Evolutionary conservation across 768 basidiomycete species (phyloP), one percentile per base, ranked within the genome.

Genomic region (Mycena chlorophos): DNA sequence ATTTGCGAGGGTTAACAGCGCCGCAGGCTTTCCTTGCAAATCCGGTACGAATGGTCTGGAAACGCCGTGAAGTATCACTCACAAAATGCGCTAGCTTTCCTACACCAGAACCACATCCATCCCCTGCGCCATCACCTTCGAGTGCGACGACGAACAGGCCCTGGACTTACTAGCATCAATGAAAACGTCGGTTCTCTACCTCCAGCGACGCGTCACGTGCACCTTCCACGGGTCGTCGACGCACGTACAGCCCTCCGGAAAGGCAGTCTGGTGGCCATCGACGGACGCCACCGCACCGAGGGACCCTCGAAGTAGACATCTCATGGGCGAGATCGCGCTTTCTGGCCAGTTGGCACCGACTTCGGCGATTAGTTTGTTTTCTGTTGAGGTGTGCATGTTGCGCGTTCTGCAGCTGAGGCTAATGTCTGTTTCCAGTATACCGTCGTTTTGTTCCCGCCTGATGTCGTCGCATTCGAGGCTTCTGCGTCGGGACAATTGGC

Each of bases 241-340:
- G 14, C 12, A 52, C 2, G 23, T 55, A 38, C 45, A 14, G 14
- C 38, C 47, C 1, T 60, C 51, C 17, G 58, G 58, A n/a, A 54
- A 60, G 34, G 58, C 58, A 3, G 45, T 34, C 8, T 60, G 58
- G 58, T 56, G 57, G 52, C 53, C 54, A 2, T 52, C 58, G 26
- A 13, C 39, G 10, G 54, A 60, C 25, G 47, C 34, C 16, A 17
- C 48, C 12, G n/a, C 20, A 20, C 5, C 26, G 5, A 29, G 22
- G 6, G 38, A 48, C 26, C 4, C 53, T 19, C 2, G 19, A 17
- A 29, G 49, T 29, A 49, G 58, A 10, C 54, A 60, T 34, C n/a
- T 60, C 17, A 56, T 55, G 51, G 58, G 58, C 2, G 46, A 60
- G 40, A 34, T 60, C 5, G 37, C 47, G 16, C 25, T 60, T 10